Evolutionary conservation across 1,284 basidiomycete species (phyloP), one percentile per base, ranked within the genome.

Genomic region (Ganoderma meredithae): DNA sequence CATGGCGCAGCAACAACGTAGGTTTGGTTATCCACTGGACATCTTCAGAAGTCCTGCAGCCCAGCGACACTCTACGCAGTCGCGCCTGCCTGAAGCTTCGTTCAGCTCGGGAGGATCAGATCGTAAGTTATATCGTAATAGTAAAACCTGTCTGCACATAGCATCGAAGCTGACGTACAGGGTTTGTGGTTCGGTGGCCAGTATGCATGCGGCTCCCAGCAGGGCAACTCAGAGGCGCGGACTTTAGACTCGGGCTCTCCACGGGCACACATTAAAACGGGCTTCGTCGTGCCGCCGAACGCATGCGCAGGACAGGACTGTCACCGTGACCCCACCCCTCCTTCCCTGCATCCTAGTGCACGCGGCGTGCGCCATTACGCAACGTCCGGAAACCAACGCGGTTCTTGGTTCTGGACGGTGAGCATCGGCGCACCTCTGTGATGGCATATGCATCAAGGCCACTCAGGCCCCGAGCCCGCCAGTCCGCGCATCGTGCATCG

Each of bases 11-110:
- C 47, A 10, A 49, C 47, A 25, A 39, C 5, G 36, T 8, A 39
- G 17, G 55, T 58, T 39, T 58, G 22, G 58, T 27, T 25, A 55
- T 55, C 31, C 59, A 39, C 59, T 61, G 39, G 47, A 33, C 33
- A 53, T 60, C 39, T 31, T 59, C 39, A 58, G 41, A 36, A 25
- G 52, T 27, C 52, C 52, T 55, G 10, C 31, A 27, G 31, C 27
- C 31, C 52, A 33, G 22, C 47, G 52, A 55, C 4, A 27, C 52
- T 3, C 52, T 31, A 19, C 19, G 44, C 47, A 25, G 47, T 49
- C 47, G 22, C 27, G 13, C 31, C 52, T 33, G 17, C 10, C 15
- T 33, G 6, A 55, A 33, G 52, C 7, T 22, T 13, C 52, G 15
- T 17, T 33, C 27, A 31, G 3, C 52, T 4, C 3, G 27, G 4